Evolutionary conservation across 164 flowering plant genomes (phyloP).

Genomic region (Liriodendron chinense): DNA sequence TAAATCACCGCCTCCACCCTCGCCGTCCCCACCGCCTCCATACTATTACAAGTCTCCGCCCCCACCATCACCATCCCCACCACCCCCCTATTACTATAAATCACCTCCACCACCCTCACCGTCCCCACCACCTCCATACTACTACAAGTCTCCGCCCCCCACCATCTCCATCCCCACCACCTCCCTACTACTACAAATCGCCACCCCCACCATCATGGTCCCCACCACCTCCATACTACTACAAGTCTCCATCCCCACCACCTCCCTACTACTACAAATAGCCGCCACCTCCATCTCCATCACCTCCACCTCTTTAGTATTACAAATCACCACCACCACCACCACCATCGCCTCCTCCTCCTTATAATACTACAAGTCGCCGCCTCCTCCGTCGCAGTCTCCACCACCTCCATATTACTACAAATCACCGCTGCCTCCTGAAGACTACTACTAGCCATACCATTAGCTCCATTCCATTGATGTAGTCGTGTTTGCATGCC

Average conservation of each 20-base stretch:
- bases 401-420: too few species aligned
- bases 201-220: not conserved
- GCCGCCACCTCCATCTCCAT: not conserved
- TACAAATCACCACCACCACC: slow-evolving; percentile 2
- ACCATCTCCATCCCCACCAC: not conserved
- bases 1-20: not conserved
- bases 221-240: not conserved
- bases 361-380: too few species aligned
- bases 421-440: not conserved
- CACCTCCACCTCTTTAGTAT: not conserved
- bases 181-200: not conserved
- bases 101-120: not conserved
- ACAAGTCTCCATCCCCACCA: not conserved
- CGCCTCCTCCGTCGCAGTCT: too few species aligned
- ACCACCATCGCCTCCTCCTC: not conserved
- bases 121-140: not conserved
- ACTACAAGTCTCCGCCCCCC: not conserved
- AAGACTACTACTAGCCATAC: not conserved
- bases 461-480: not conserved
- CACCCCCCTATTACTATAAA: not conserved
- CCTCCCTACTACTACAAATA: slow-evolving; percentile 2
- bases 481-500: not conserved
- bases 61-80: not conserved
- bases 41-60: not conserved
- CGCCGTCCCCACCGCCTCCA: not conserved